These are phyloP conservation scores for Leccinum incarnatum DNA, from an alignment of 768 basidiomycete genomes.

Conservation along the genomic window DNA sequence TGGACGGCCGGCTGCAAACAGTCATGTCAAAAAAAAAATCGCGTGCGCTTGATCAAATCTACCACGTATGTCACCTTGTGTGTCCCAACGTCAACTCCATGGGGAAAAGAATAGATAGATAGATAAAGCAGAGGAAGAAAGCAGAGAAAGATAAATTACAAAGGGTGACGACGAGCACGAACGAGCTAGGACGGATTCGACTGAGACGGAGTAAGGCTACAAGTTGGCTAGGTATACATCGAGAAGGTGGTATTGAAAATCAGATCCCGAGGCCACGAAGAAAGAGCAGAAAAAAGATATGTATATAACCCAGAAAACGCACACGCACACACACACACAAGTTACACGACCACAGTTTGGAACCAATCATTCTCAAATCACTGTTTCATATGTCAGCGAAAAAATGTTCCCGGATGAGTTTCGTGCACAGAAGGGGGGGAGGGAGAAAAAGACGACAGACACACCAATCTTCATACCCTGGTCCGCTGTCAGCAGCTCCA, in stretches of 20 bases:
- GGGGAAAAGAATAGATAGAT: not conserved
- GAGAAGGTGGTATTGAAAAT: constrained; percentile 18
- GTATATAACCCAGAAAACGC: not conserved
- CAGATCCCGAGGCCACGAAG: constrained; percentile 1
- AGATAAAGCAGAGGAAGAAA: not conserved
- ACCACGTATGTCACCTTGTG: not conserved
- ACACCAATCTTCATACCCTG: constrained; percentile 82
- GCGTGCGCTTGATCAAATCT: not conserved
- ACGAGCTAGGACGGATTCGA: not conserved
- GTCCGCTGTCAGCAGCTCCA: constrained; percentile 64
- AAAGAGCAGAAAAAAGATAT: not conserved
- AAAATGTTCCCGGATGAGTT: not conserved
- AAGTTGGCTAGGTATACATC: constrained; percentile 38
- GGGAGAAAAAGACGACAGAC: constrained; percentile 19
- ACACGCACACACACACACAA: not conserved
- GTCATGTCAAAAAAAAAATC: not conserved
- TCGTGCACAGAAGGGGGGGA: not conserved
- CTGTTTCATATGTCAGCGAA: constrained; percentile 19
- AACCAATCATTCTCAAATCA: constrained; percentile 33
- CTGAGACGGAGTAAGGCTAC: constrained; percentile 35
- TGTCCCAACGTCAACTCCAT: not conserved
- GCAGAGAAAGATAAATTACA: not conserved
- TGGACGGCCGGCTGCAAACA: not conserved
- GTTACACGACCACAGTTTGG: not conserved
- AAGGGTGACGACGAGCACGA: not conserved